Evolutionary conservation across 148 eudicot genomes (phyloP).

Genomic region (Rhododendron molle): DNA sequence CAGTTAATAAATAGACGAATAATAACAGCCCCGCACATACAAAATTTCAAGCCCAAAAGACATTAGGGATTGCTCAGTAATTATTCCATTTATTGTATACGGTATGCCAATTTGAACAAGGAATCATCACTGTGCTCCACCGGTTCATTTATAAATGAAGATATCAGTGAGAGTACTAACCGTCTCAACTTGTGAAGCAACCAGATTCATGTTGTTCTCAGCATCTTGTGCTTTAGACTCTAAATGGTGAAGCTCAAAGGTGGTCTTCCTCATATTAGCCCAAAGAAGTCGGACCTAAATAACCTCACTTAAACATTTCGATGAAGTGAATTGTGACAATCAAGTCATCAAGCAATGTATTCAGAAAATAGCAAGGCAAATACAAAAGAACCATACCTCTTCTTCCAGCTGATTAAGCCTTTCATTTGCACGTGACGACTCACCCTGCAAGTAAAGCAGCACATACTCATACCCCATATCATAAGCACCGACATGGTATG

Average conservation of each 20-base stretch:
- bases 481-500: neutral
- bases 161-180: constrained; percentile 25
- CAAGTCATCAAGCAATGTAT: constrained; percentile 13
- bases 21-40: neutral
- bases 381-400: constrained; percentile 44
- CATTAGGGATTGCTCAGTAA: neutral
- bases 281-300: constrained; percentile 62
- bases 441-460: constrained; percentile 28
- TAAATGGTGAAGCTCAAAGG: constrained; percentile 47
- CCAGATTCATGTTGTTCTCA: constrained; percentile 37
- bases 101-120: neutral
- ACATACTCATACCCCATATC: neutral
- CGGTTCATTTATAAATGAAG: neutral
- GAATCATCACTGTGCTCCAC: neutral
- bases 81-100: neutral
- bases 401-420: constrained; percentile 46
- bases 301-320: constrained; percentile 14
- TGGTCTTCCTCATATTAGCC: constrained; percentile 52
- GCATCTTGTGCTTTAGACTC: constrained; percentile 55
- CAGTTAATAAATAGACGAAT: neutral
- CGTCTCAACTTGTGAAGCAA: constrained; percentile 49
- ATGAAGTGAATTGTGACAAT: constrained; percentile 12
- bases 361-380: neutral
- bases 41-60: neutral
- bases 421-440: constrained; percentile 32